These are phyloP conservation scores for Davidsoniella neocaledoniae DNA, from an alignment of 2,329 filamentous ascomycete genomes.

Conservation along the genomic window DNA sequence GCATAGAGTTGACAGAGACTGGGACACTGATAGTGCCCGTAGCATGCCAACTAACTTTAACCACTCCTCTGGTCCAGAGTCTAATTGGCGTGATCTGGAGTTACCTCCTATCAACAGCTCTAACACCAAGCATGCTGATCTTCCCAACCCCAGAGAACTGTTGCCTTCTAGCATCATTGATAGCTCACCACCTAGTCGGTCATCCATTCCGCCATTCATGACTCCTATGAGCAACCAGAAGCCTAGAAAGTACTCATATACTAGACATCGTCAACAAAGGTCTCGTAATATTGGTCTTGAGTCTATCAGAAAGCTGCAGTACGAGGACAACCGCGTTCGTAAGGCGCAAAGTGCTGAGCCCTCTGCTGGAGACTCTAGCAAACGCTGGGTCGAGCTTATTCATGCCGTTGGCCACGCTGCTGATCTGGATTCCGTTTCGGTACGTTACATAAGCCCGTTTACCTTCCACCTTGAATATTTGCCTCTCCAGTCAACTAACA, in stretches of 20 bases:
- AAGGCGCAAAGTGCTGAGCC: slow-evolving; percentile 83
- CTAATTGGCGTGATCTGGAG: slow-evolving; percentile 6
- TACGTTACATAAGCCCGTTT: slow-evolving; percentile 29
- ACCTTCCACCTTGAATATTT: not conserved
- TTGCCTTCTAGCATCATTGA: slow-evolving; percentile 61
- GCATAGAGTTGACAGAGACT: slow-evolving; percentile 6
- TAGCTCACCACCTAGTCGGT: slow-evolving; percentile 70
- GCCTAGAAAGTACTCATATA: slow-evolving; percentile 72
- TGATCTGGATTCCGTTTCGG: slow-evolving; percentile 78
- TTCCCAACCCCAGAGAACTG: slow-evolving; percentile 47
- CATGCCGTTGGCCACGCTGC: slow-evolving; percentile 61
- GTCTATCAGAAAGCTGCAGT: slow-evolving; percentile 19
- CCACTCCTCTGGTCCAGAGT: not conserved
- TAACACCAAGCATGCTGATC: slow-evolving; percentile 1
- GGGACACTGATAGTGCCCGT: slow-evolving; percentile 6
- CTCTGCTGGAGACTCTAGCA: slow-evolving; percentile 56
- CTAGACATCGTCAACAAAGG: slow-evolving; percentile 58
- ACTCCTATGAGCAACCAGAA: slow-evolving; percentile 53
- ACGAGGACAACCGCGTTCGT: slow-evolving; percentile 44
- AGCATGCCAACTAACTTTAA: slow-evolving; percentile 5
- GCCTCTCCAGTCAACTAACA: not conserved
- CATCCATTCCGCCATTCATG: slow-evolving; percentile 72
- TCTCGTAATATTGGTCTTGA: slow-evolving; percentile 25
- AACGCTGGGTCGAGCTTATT: slow-evolving; percentile 91
- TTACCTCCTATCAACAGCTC: slow-evolving; percentile 6